Evolutionary conservation across 495 filamentous ascomycete genomes (phyloP), one percentile per base, ranked within the genome.

Genomic region (Amphirosellinia nigrospora): DNA sequence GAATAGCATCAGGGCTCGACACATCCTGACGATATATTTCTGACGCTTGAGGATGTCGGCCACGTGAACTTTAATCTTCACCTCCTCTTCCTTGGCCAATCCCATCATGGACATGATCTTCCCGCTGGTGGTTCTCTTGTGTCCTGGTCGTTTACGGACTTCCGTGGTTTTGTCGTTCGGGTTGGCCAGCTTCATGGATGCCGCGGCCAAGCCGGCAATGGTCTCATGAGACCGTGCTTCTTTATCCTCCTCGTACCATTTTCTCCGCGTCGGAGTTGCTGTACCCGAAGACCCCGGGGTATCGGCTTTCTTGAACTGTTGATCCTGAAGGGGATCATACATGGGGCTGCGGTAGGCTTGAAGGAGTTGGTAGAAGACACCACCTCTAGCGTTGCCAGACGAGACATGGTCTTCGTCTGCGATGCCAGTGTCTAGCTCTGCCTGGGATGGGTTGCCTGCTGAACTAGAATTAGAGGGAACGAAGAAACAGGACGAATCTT

Each of bases 61-160:
- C 70, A 97, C 92, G 77, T 96, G 92, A 1, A 93, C 85, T 15
- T 91, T 93, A 77, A 97, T 94, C 70, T 87, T 87, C 69, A 91
- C 90, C 70, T 94, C 87, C 55, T 94, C 88, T 38, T 82, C 83
- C 13, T 81, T 55, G 41, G 78, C 72, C 41, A 63, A 55, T 62
- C 70, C 76, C 23, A 80, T 69, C 34, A 74, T 78, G 39, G 78
- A 86, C 83, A 74, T 74, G 0, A 64, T 1, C n/a, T 43, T 65
- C 13, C 82, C 84, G 36, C 80, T 48, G 30, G 65, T 52, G 15
- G 63, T 66, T 71, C 75, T 41, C 68, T 73, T 53, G 36, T 77
- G 66, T 46, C 71, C 61, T 52, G 53, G 70, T 36, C 75, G 65
- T n/a, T 71, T 70, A 38, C 76, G 70, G 13, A 65, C 59, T 23